Conservation (phyloP, 1,284 basidiomycete genomes). For the Ustilago hordei region DNA sequence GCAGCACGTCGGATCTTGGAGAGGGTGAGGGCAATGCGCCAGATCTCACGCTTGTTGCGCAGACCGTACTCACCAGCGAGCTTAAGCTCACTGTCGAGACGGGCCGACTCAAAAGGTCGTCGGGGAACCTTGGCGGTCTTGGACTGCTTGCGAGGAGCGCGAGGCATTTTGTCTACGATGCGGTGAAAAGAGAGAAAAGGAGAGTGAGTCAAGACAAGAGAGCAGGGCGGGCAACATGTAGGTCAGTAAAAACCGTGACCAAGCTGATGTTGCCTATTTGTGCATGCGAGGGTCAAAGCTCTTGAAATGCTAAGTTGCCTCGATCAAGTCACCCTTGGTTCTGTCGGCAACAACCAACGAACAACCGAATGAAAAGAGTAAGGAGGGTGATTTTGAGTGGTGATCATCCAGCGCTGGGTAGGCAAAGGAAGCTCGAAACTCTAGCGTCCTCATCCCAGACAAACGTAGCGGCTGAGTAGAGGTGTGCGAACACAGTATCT, state of each 20-base stretch:
- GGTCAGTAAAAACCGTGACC: conserved; percentile 42
- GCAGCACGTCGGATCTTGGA: conserved; percentile 99
- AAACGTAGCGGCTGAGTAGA: conserved; percentile 18
- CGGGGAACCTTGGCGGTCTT: conserved; percentile 80
- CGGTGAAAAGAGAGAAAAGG: neutral
- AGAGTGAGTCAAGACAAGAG: conserved; percentile 20
- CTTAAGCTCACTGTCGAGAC: conserved; percentile 99
- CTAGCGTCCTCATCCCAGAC: conserved; percentile 53
- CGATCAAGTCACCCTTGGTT: conserved; percentile 55
- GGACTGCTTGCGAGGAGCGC: conserved; percentile 67
- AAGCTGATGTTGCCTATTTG: conserved; percentile 36
- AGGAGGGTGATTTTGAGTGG: conserved; percentile 13
- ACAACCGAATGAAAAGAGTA: conserved; percentile 29
- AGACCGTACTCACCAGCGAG: conserved; percentile 99
- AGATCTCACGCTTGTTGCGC: conserved; percentile 99
- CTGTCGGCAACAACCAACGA: conserved; percentile 8
- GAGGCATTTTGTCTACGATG: conserved; percentile 57
- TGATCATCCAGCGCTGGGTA: conserved; percentile 25
- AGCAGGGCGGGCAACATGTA: conserved; percentile 49
- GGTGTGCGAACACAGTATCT: neutral
- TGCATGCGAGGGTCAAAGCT: conserved; percentile 57
- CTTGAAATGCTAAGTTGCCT: conserved; percentile 59
- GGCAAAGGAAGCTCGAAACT: conserved; percentile 27
- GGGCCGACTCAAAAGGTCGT: conserved; percentile 95
- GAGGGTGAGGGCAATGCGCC: conserved; percentile 94